These are phyloP conservation scores for Cercospora zeina DNA, from an alignment of 2,329 filamentous ascomycete genomes.

Conservation along the genomic window DNA sequence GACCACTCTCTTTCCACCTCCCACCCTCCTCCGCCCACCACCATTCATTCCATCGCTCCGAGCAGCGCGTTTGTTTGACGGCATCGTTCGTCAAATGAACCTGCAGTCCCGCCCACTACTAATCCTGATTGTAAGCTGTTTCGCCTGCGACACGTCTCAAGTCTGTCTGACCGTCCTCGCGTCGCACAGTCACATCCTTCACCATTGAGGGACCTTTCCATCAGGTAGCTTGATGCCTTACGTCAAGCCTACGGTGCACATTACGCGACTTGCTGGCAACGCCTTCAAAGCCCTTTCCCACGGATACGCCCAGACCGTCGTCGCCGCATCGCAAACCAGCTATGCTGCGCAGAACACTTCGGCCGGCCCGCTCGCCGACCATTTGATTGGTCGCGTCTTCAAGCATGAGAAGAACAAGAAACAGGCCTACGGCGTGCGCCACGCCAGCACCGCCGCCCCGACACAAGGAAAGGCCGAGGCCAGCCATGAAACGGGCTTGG, in stretches of 20 bases:
- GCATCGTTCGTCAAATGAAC: slow-evolving; percentile 95
- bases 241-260: slow-evolving; percentile 69
- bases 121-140: slow-evolving; percentile 20
- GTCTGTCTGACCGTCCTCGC: slow-evolving; percentile 29
- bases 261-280: slow-evolving; percentile 80
- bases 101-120: slow-evolving; percentile 62
- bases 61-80: slow-evolving; percentile 85
- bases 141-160: slow-evolving; percentile 19
- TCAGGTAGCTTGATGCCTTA: slow-evolving; percentile 79
- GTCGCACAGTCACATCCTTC: slow-evolving; percentile 49
- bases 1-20: slow-evolving; percentile 12
- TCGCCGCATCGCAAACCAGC: slow-evolving; percentile 87
- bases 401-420: slow-evolving; percentile 38
- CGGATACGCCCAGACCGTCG: slow-evolving; percentile 96
- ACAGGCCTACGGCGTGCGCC: slow-evolving; percentile 40
- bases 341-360: slow-evolving; percentile 66
- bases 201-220: slow-evolving; percentile 60
- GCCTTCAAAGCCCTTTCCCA: slow-evolving; percentile 83
- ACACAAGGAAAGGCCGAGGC: slow-evolving; percentile 39
- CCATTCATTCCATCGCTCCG: slow-evolving; percentile 19
- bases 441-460: slow-evolving; percentile 40
- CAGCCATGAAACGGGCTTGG: slow-evolving; percentile 60
- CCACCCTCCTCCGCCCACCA: slow-evolving; percentile 12
- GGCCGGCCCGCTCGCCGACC: slow-evolving; percentile 55
- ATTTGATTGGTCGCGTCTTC: slow-evolving; percentile 53